These are phyloP conservation scores for Pythium dissotocum DNA, from an alignment of 352 stramenopile species.

Conservation along the genomic window DNA sequence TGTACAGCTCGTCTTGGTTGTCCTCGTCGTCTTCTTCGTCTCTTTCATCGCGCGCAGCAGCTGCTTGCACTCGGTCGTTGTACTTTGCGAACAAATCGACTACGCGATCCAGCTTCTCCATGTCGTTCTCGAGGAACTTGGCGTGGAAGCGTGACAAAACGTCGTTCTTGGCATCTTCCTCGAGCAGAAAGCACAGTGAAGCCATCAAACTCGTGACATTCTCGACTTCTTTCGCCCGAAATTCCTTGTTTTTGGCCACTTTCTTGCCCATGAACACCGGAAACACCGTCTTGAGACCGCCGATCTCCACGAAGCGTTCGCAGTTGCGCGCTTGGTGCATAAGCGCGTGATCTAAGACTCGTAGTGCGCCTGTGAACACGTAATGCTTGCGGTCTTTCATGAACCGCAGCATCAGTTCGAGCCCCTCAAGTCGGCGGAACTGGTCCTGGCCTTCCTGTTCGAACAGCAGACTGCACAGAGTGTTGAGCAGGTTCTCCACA, in stretches of 20 bases:
- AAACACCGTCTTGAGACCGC: constrained; percentile 51
- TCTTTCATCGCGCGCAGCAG: constrained; percentile 25
- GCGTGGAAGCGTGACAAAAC: constrained; percentile 66
- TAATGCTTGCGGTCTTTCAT: constrained; percentile 84
- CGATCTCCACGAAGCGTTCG: constrained; percentile 46
- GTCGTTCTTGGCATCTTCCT: constrained; percentile 48
- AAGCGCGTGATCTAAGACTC: constrained; percentile 40
- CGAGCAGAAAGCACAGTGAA: constrained; percentile 59
- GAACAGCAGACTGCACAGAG: constrained; percentile 68
- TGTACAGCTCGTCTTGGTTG: constrained; percentile 46
- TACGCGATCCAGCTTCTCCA: constrained; percentile 81
- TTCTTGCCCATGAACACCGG: constrained; percentile 51
- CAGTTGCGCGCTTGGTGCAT: constrained; percentile 43
- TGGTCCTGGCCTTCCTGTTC: constrained; percentile 32
- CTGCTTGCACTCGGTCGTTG: constrained; percentile 46
- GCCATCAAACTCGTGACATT: constrained; percentile 66
- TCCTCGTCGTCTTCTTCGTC: constrained; percentile 31
- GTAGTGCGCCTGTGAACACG: constrained; percentile 46
- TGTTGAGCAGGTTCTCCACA: constrained; percentile 88
- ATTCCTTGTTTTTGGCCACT: constrained; percentile 29
- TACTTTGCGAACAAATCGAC: constrained; percentile 82
- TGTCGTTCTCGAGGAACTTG: constrained; percentile 83
- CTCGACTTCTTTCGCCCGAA: constrained; percentile 57
- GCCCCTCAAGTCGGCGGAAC: constrained; percentile 62
- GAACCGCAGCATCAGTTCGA: constrained; percentile 93